Conservation (phyloP, 2,329 filamentous ascomycete genomes). For the Pseudovirgaria hyperparasitica region DNA sequence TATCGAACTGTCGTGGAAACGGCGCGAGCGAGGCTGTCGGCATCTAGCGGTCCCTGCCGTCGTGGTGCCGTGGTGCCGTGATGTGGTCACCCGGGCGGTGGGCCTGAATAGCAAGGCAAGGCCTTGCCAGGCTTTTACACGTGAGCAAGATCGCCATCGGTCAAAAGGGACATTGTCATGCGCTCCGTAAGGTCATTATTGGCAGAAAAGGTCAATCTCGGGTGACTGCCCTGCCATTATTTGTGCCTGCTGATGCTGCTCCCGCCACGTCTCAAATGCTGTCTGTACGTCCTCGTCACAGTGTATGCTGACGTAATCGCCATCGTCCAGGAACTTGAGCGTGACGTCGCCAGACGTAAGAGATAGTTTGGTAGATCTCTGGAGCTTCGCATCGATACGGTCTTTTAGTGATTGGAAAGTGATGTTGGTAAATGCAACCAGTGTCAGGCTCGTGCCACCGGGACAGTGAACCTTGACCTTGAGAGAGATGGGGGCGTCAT, state of each 20-base stretch:
- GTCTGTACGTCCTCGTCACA: conserved; percentile 94
- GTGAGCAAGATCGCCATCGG: too few relatives aligned
- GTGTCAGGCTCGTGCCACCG: conserved; percentile 79
- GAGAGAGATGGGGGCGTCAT: conserved; percentile 56
- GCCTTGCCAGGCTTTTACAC: too few relatives aligned
- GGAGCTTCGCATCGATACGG: conserved; percentile 89
- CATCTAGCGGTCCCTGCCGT: too few relatives aligned
- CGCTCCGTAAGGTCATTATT: conserved; percentile 16
- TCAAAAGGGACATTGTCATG: too few relatives aligned
- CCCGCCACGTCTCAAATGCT: conserved; percentile 88
- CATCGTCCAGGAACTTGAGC: conserved; percentile 84
- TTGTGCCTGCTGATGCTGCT: conserved; percentile 51
- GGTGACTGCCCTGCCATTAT: conserved; percentile 57
- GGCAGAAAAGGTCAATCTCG: conserved; percentile 57
- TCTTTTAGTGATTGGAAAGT: conserved; percentile 88
- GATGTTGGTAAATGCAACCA: conserved; percentile 95
- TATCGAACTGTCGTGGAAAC: too few relatives aligned
- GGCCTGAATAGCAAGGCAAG: too few relatives aligned
- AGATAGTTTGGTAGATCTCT: conserved; percentile 70
- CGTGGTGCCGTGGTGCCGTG: too few relatives aligned
- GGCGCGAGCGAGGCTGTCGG: too few relatives aligned
- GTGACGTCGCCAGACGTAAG: conserved; percentile 74
- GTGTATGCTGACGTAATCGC: conserved; percentile 85
- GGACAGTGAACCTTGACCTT: conserved; percentile 88
- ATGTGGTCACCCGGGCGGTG: too few relatives aligned